These are phyloP conservation scores for Peribolospora baueri DNA, from an alignment of 768 basidiomycete genomes.

Conservation along the genomic window DNA sequence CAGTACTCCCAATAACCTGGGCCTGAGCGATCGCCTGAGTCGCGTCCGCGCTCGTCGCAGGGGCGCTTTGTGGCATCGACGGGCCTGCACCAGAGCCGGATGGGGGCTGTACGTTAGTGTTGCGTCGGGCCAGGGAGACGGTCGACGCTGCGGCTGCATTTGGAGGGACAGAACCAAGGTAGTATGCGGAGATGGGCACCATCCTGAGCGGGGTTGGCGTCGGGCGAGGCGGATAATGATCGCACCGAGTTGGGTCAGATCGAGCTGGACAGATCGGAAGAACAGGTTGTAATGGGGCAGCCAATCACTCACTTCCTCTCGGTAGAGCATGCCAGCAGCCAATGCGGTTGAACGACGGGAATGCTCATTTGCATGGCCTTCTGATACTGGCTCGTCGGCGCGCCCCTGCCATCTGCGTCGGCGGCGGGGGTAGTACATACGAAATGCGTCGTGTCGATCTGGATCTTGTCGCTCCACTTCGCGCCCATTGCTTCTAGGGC, in stretches of 20 bases:
- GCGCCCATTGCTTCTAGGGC: conserved; percentile 68
- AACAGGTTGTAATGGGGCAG: too few species aligned
- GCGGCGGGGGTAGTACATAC: conserved; percentile 70
- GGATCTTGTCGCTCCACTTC: conserved; percentile 73
- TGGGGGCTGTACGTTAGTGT: too few species aligned
- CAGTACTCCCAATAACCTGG: too few species aligned
- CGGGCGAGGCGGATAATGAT: not conserved
- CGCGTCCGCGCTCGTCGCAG: too few species aligned
- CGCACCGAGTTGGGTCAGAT: not conserved
- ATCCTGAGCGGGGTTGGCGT: conserved; percentile 28
- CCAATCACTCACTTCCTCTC: conserved; percentile 44
- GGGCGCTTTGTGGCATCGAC: too few species aligned
- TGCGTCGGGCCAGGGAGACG: too few species aligned
- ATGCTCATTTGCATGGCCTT: conserved; percentile 82
- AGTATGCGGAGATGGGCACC: conserved; percentile 60
- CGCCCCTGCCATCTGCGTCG: conserved; percentile 29
- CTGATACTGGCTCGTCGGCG: conserved; percentile 72
- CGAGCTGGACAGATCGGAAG: not conserved
- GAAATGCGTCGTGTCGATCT: conserved; percentile 95
- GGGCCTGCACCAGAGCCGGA: too few species aligned
- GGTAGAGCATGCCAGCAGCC: conserved; percentile 69
- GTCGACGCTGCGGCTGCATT: too few species aligned
- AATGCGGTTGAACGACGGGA: conserved; percentile 80
- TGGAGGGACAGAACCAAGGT: conserved; percentile 37
- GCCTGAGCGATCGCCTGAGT: too few species aligned